Percentiles rank a stretch among this genome's conserved stretches.
Evolutionary conservation across 2,329 filamentous ascomycete species (phyloP).

Genomic region (Sarocladium brachiariae): DNA sequence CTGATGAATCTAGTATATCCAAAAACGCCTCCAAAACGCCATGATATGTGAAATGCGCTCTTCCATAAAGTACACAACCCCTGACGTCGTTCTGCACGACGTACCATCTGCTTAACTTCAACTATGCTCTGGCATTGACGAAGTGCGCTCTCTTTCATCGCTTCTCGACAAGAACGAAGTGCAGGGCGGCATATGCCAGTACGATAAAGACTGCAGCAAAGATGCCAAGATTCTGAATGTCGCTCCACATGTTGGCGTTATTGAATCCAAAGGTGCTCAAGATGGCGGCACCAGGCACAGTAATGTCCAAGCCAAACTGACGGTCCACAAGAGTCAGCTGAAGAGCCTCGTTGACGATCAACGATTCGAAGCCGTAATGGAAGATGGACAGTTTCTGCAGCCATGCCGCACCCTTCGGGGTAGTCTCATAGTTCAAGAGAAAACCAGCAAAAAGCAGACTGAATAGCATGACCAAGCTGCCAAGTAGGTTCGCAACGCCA

Average conservation of each 20-base stretch:
- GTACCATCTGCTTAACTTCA: neutral
- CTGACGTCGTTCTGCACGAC: too few relatives aligned
- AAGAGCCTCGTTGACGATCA: constrained; percentile 95
- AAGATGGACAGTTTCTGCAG: constrained; percentile 92
- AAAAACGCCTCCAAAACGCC: neutral
- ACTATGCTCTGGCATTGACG: neutral
- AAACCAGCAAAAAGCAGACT: constrained; percentile 91
- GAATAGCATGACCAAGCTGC: constrained; percentile 95
- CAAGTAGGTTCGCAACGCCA: constrained; percentile 87
- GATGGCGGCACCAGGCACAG: constrained; percentile 89
- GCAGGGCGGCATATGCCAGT: constrained; percentile 87
- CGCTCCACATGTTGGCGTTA: constrained; percentile 76
- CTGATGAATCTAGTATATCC: neutral
- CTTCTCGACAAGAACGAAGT: constrained; percentile 86
- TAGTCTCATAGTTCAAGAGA: constrained; percentile 88
- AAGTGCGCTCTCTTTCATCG: constrained; percentile 18
- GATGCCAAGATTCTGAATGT: constrained; percentile 72
- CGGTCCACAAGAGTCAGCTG: constrained; percentile 85
- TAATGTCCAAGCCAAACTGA: constrained; percentile 94
- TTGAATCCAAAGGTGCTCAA: constrained; percentile 93
- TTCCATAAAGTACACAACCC: too few relatives aligned
- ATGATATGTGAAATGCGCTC: too few relatives aligned
- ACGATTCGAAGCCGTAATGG: constrained; percentile 92
- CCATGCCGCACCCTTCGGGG: constrained; percentile 80
- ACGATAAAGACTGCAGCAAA: constrained; percentile 81